phyloP scores from a whole-genome alignment of 805 yeast genomes.

The Myxozyma kluyveri region DNA sequence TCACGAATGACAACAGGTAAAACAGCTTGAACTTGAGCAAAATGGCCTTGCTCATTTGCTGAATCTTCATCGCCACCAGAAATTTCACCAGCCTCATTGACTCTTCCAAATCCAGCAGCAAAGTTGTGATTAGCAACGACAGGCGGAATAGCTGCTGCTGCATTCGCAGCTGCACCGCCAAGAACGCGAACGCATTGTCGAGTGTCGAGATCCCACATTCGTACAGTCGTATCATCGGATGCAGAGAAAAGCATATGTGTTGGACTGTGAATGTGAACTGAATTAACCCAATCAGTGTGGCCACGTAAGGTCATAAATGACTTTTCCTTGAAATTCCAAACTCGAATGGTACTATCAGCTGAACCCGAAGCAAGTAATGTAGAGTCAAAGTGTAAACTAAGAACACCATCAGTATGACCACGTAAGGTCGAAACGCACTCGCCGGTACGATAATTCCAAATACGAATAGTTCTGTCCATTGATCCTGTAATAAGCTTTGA shows the following conservation, averaged over 20 bases:
- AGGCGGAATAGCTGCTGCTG: neutral
- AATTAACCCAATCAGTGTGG: constrained; percentile 87
- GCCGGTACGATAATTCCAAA: constrained; percentile 95
- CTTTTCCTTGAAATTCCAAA: constrained; percentile 94
- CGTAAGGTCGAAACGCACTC: constrained; percentile 89
- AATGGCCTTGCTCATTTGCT: constrained; percentile 57
- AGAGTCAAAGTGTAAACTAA: constrained; percentile 75
- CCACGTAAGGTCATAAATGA: constrained; percentile 92
- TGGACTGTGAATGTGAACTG: constrained; percentile 79
- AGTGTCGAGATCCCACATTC: constrained; percentile 90
- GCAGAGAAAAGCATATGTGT: constrained; percentile 81
- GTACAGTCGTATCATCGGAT: constrained; percentile 85
- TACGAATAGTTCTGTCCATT: constrained; percentile 83
- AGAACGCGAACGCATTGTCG: constrained; percentile 77
- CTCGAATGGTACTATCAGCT: constrained; percentile 86
- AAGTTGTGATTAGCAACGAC: constrained; percentile 35
- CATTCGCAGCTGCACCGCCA: constrained; percentile 15
- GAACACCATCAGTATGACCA: constrained; percentile 85
- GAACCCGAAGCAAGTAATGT: constrained; percentile 89
- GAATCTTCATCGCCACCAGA: neutral
- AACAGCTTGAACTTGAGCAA: constrained; percentile 91
- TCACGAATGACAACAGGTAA: constrained; percentile 73
- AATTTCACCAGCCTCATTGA: neutral
- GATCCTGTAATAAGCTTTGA: constrained; percentile 91
- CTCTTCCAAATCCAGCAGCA: constrained; percentile 41